Conservation (phyloP, 163 green algal genomes). For the Prototheca cutis region DNA sequence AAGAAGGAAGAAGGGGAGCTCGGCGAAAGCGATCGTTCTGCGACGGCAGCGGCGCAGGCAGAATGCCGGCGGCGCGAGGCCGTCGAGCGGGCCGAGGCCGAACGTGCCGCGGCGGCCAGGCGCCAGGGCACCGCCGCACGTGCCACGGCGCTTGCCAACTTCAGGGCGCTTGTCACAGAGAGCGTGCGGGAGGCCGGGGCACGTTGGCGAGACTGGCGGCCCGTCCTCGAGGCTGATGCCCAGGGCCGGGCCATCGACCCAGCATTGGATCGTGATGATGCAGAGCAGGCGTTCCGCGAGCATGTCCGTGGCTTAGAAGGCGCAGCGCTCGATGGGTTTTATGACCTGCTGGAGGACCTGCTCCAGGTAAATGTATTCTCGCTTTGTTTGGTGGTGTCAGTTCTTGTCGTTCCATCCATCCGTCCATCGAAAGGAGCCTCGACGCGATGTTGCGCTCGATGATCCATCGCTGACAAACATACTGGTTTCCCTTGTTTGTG, state of each 20-base stretch:
- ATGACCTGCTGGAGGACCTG: conserved; percentile 26
- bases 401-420: not conserved
- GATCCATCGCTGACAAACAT: no score
- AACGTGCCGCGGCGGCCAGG: conserved; percentile 27
- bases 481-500: no score
- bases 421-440: no score
- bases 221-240: conserved; percentile 38
- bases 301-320: conserved; percentile 22
- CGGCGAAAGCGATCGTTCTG: no score
- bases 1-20: conserved; percentile 5
- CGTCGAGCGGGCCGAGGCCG: conserved; percentile 19
- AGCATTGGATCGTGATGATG: conserved; percentile 15
- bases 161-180: conserved; percentile 57
- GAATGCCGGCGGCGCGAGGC: no score
- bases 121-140: conserved; percentile 32
- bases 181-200: conserved; percentile 42
- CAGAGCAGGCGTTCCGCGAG: conserved; percentile 28
- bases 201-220: conserved; percentile 30
- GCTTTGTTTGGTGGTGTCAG: not conserved
- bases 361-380: conserved; percentile 1
- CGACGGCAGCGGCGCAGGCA: conserved; percentile 14
- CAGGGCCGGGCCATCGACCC: conserved; percentile 27
- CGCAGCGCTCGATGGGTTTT: conserved; percentile 8
- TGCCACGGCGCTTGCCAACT: conserved; percentile 38
- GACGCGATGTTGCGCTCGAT: no score